A percentile compares a stretch with the other conserved stretches of the same genome.
Evolutionary conservation across 768 basidiomycete species (phyloP).

Genomic region (Termitomyces sp.): DNA sequence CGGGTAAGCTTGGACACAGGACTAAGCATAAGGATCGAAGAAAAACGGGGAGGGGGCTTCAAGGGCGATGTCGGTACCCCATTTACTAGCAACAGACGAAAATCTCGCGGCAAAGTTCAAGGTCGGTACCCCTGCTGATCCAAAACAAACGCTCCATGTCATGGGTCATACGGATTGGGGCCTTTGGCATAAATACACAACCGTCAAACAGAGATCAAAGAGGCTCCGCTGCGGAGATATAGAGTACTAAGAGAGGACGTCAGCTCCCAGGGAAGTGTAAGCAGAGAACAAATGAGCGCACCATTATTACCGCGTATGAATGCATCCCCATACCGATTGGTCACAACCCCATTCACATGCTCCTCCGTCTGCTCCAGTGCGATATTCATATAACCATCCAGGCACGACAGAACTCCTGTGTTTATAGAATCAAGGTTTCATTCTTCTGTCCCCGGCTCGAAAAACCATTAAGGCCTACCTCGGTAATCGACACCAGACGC

Average conservation of each 20-base stretch:
- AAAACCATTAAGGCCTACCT: slow-evolving; percentile 40
- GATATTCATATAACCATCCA: slow-evolving; percentile 99
- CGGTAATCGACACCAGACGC: slow-evolving; percentile 92
- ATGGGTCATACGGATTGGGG: too few species aligned
- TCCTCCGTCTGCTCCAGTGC: slow-evolving; percentile 97
- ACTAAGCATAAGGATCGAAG: background rate
- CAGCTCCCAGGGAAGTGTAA: background rate
- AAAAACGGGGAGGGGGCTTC: too few species aligned
- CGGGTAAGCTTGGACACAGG: background rate
- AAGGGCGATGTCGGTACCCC: background rate
- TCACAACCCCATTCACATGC: slow-evolving; percentile 81
- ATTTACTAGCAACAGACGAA: too few species aligned
- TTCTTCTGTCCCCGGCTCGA: background rate
- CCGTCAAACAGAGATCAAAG: background rate
- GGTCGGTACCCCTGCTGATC: background rate
- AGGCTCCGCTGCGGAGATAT: background rate
- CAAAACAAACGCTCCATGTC: background rate
- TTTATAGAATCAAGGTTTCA: background rate
- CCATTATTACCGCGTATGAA: slow-evolving; percentile 96
- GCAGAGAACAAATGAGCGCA: slow-evolving; percentile 20
- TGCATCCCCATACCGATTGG: slow-evolving; percentile 90
- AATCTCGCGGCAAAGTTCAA: background rate
- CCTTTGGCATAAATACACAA: background rate
- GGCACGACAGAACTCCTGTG: slow-evolving; percentile 84
- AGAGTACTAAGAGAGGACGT: background rate